These are phyloP conservation scores for Cyberlindnera nakhonratchasimensis DNA, from an alignment of 805 yeast genomes.

Conservation along the genomic window DNA sequence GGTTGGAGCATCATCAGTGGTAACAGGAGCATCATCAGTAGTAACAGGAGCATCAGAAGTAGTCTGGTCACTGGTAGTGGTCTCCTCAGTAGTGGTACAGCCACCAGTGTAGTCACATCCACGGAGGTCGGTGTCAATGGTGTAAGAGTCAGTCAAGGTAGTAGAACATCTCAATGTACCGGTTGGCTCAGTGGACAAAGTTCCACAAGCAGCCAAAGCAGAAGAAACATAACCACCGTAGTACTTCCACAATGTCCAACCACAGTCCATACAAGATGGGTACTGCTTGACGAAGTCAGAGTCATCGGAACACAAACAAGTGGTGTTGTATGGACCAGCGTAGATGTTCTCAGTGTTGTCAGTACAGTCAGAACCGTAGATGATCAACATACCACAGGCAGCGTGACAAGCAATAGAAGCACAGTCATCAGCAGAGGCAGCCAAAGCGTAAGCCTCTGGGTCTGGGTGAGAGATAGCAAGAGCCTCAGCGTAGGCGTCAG, in stretches of 20 bases:
- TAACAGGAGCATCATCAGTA: slow-evolving; percentile 4
- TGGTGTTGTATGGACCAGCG: slow-evolving; percentile 24
- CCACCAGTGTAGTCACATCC: slow-evolving; percentile 14
- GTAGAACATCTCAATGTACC: slow-evolving; percentile 25
- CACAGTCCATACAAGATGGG: slow-evolving; percentile 34
- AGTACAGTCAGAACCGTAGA: slow-evolving; percentile 33
- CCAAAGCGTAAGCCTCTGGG: slow-evolving; percentile 22
- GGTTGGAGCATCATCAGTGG: slow-evolving; percentile 18
- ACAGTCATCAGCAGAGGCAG: slow-evolving; percentile 24
- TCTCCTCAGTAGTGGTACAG: slow-evolving; percentile 3
- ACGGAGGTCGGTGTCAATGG: slow-evolving; percentile 12
- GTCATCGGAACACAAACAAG: slow-evolving; percentile 26
- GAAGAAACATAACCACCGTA: slow-evolving; percentile 30
- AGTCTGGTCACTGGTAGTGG: no score
- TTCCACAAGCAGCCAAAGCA: slow-evolving; percentile 29
- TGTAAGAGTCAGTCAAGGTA: slow-evolving; percentile 19
- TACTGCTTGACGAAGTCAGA: slow-evolving; percentile 22
- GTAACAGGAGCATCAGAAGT: slow-evolving; percentile 3
- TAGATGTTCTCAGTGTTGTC: slow-evolving; percentile 25
- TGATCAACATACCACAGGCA: slow-evolving; percentile 33
- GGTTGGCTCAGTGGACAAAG: slow-evolving; percentile 29
- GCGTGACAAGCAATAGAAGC: slow-evolving; percentile 34
- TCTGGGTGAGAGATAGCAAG: slow-evolving; percentile 22
- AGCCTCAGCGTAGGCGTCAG: slow-evolving; percentile 24
- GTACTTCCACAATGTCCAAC: slow-evolving; percentile 37